Base-by-base conservation (phyloP, 2,329 filamentous ascomycete species). In the Colletotrichum theobromicola region DNA sequence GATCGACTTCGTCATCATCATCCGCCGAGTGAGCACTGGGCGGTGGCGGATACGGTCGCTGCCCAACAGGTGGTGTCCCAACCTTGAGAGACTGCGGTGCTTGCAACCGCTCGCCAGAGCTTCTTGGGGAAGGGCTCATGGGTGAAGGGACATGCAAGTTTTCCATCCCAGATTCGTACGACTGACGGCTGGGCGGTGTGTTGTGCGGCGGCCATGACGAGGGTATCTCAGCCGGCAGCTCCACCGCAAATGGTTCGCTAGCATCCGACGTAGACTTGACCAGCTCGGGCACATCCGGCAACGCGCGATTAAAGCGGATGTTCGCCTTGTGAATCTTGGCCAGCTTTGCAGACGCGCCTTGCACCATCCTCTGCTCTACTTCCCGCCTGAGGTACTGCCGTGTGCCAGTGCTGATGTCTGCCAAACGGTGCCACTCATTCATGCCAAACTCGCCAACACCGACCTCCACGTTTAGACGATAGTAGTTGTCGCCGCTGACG, bases 391-490 rank as follows among this genome's bases (percentile, higher is more conserved):
- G 90, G 81, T 98, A 99, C 76, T 93, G 91, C 78, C 94, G 91
- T 0, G 97, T 99, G 81, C 93, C 93, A 16, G 95, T 98, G 86
- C 95, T 98, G 85, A 99, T 98, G 67, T 98, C 96, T 30, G 94
- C 93, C n/a, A 98, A 87, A 5, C 96, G 92, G 79, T 95, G 91
- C 97, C 97, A 99, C 82, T 98, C 97, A 81, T 98, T 99, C 95
- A 99, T 98, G 66, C 94, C 96, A 82, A 98, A 98, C 81, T 98
- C 97, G 67, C 96, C 96, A 4, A 98, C 96, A 2, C 96, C 97
- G 18, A 98, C 93, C 81, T 98, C 96, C 53, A 98, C 97, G 77
- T 99, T 99, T n/a, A 98, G 88, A 9, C 97, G 94, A 83, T 95
- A 98, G 86, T 99, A 99, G 82, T 97, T 95, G 73, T 98, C 96